These are phyloP conservation scores for Chrysosporium keratinophilum DNA, from an alignment of 2,329 filamentous ascomycete species.

Conservation along the genomic window DNA sequence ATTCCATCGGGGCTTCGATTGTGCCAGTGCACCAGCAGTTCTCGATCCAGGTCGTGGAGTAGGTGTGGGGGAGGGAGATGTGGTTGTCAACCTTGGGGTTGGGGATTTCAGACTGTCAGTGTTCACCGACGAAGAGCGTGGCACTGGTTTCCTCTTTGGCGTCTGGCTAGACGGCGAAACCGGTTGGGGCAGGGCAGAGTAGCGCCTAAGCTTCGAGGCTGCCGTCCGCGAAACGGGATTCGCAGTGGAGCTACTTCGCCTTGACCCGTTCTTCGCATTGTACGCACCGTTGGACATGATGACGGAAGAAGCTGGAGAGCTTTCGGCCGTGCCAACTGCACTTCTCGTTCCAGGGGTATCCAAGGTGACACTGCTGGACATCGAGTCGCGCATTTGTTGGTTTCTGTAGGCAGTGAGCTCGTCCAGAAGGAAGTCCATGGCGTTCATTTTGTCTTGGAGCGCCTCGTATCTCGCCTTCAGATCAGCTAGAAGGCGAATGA, in stretches of 20 bases:
- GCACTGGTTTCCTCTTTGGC: constrained; percentile 30
- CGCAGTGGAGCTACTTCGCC: constrained; percentile 39
- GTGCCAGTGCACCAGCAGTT: constrained; percentile 22
- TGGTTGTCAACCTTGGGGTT: constrained; percentile 15
- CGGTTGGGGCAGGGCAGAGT: constrained; percentile 39
- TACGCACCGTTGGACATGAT: constrained; percentile 42
- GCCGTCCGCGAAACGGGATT: constrained; percentile 32
- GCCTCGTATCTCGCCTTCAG: constrained; percentile 72
- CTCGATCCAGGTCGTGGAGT: constrained; percentile 29
- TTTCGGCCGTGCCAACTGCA: constrained; percentile 59
- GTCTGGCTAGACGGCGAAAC: constrained; percentile 21
- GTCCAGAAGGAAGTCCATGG: constrained; percentile 65
- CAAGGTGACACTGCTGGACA: constrained; percentile 82
- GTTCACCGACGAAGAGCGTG: constrained; percentile 23
- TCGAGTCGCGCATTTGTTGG: constrained; percentile 77
- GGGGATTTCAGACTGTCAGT: constrained; percentile 15
- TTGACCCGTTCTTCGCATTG: constrained; percentile 37
- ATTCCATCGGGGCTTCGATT: constrained; percentile 60
- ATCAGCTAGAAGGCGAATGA: constrained; percentile 73
- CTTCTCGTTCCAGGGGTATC: constrained; percentile 64
- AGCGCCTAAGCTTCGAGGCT: constrained; percentile 35
- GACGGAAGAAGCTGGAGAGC: constrained; percentile 59
- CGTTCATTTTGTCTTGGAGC: constrained; percentile 63
- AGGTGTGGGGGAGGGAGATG: constrained; percentile 21
- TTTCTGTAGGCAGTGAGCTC: constrained; percentile 53